Base-by-base conservation (phyloP, 345 rosid genomes). In the Lepidium aucheri region DNA sequence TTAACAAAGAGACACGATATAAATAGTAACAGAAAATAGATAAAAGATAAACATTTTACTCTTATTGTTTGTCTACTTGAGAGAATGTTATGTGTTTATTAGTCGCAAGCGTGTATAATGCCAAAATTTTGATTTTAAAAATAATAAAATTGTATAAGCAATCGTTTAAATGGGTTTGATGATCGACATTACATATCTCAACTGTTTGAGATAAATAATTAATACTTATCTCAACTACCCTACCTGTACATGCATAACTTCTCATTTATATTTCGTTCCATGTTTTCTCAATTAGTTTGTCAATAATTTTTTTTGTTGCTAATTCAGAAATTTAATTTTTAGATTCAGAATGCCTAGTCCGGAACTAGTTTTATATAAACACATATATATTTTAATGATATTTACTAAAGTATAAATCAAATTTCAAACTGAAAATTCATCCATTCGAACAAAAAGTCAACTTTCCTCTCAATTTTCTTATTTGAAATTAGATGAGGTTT, bases 91-190 rank as follows among this genome's bases (percentile, higher is more conserved):
- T 28, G 58, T 47, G 57, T 68, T 40, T 22, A 40, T 17, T 47
- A 46, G 14, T 9, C 46, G 35, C 13, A 53, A 35, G 68, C 63
- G 49, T 61, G 74, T 46, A 61, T 61, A 61, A 53, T 70, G 74
- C 68, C 74, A 70, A 47, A 24, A 7, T 7, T 60, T 60, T 5
- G 8, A 13, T 4, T 53, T 8, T 8, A 17, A 16, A 5, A 9
- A 9, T 6, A 15, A 9, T 10, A 10, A 9, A 15, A 16, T 7
- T 42, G 16, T 41, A 39, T 39, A 53, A 14, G 33, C 33, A 65
- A 7, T 55, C 33, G 16, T 34, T 54, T 35, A n/a, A 53, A 43
- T 54, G 35, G 35, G 56, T 64, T 36, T 39, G 39, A 26, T 51
- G 40, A 24, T n/a, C n/a, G n/a, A n/a, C 58, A 38, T 2, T 42